Percentiles rank a stretch among this genome's conserved stretches.
These are phyloP conservation scores for Yamadazyma blattariae DNA, from an alignment of 1,139 yeast genomes.

Conservation along the genomic window DNA sequence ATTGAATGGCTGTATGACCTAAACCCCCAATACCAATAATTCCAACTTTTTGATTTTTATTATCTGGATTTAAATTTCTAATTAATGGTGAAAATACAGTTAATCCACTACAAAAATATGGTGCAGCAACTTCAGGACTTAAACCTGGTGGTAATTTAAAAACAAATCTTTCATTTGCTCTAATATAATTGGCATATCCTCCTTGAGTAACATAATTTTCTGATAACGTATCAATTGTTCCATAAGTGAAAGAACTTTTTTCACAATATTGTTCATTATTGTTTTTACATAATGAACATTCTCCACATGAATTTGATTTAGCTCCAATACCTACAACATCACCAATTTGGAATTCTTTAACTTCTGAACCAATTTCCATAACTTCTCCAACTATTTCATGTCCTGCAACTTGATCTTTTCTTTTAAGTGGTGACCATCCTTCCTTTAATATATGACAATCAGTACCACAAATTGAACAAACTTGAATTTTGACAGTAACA, in stretches of 20 bases:
- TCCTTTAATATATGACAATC: conserved; percentile 42
- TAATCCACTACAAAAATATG: conserved; percentile 65
- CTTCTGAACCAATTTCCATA: conserved; percentile 37
- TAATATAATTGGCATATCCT: conserved; percentile 56
- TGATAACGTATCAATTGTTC: conserved; percentile 26
- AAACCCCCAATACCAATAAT: conserved; percentile 48
- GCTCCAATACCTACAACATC: conserved; percentile 65
- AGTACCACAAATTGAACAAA: conserved; percentile 40
- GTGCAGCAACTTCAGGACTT: conserved; percentile 48
- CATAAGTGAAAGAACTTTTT: conserved; percentile 41
- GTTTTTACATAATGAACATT: conserved; percentile 43
- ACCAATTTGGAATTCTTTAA: conserved; percentile 44
- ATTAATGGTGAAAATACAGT: conserved; percentile 61
- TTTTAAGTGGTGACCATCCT: conserved; percentile 35
- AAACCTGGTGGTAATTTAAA: conserved; percentile 55
- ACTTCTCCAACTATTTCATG: conserved; percentile 57
- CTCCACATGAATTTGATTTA: conserved; percentile 42
- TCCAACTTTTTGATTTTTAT: conserved; percentile 42
- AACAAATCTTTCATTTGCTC: conserved; percentile 51
- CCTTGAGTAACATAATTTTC: conserved; percentile 48
- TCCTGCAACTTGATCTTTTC: conserved; percentile 27
- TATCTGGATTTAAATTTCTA: conserved; percentile 26
- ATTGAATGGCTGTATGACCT: conserved; percentile 43
- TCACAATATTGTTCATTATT: conserved; percentile 52
- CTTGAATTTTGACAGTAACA: conserved; percentile 30